phyloP scores from a whole-genome alignment of 2,329 filamentous ascomycete species.

The Pyrenophora teres region DNA sequence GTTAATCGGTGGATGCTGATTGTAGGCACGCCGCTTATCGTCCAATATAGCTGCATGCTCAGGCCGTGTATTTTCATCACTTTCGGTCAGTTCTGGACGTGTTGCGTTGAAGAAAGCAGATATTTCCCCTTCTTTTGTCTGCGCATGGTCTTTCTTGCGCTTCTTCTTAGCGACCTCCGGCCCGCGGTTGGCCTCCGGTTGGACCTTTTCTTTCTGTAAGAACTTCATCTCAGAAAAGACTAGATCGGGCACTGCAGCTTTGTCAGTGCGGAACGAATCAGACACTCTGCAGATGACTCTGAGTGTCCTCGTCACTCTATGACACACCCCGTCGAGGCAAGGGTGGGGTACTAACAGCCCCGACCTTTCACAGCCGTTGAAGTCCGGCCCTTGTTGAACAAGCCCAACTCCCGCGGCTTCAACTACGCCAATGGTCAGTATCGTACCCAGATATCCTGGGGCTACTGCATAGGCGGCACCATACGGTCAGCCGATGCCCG shows the following conservation, averaged over 20 bases:
- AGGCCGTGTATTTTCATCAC: constrained; percentile 24
- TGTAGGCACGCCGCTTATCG: constrained; percentile 11
- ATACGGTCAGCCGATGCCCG: constrained; percentile 54
- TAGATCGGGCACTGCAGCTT: constrained; percentile 54
- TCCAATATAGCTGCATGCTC: neutral
- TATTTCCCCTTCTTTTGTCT: constrained; percentile 49
- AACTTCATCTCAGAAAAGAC: constrained; percentile 59
- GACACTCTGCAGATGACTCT: neutral
- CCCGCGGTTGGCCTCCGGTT: constrained; percentile 31
- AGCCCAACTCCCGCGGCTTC: constrained; percentile 49
- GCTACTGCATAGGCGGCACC: constrained; percentile 15
- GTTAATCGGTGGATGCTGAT: constrained; percentile 19
- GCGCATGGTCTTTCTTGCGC: constrained; percentile 38
- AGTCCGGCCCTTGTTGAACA: constrained; percentile 56
- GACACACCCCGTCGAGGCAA: constrained; percentile 7
- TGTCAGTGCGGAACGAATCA: constrained; percentile 15
- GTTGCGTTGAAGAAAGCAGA: constrained; percentile 52
- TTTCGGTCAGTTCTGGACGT: constrained; percentile 32
- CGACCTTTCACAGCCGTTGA: constrained; percentile 52
- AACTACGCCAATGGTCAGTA: constrained; percentile 48
- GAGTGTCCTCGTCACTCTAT: neutral
- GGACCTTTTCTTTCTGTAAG: constrained; percentile 46
- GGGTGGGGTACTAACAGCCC: constrained; percentile 45
- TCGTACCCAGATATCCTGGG: neutral
- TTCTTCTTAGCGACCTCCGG: constrained; percentile 34